These are phyloP conservation scores for Colletotrichum truncatum DNA, from an alignment of 2,329 filamentous ascomycete genomes.

Conservation along the genomic window DNA sequence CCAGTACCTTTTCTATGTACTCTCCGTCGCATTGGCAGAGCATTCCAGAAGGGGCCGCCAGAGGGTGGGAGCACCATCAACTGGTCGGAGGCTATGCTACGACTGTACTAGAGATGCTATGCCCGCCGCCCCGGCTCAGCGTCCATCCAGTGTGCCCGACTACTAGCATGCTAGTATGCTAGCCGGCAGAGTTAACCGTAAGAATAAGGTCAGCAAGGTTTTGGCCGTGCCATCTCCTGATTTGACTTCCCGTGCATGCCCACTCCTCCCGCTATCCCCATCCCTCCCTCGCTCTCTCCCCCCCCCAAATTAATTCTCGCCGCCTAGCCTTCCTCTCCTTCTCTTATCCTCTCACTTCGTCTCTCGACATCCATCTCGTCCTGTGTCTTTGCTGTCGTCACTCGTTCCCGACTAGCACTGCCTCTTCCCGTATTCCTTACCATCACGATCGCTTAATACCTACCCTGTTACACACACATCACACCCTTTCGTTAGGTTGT, in stretches of 20 bases:
- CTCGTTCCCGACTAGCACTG: constrained; percentile 14
- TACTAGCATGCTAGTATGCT: background rate
- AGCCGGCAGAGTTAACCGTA: background rate
- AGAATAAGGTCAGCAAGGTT: background rate
- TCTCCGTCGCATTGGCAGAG: no score
- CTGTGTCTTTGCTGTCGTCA: constrained; percentile 8
- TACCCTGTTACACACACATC: no score
- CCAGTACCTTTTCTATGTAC: no score
- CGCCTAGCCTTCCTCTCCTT: background rate
- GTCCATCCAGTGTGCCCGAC: no score
- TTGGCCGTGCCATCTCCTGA: background rate
- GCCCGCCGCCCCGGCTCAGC: no score
- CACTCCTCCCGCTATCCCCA: constrained; percentile 20
- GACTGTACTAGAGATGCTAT: no score
- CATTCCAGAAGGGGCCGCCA: no score
- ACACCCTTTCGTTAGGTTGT: constrained; percentile 12
- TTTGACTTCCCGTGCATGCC: constrained; percentile 29
- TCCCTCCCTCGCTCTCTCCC: constrained; percentile 8
- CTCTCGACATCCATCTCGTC: background rate
- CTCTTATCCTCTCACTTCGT: background rate
- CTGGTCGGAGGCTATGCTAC: no score
- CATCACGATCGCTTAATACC: constrained; percentile 21
- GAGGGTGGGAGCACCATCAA: no score
- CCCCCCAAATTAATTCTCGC: constrained; percentile 1
- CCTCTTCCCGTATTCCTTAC: background rate